phyloP scores from a whole-genome alignment of 805 yeast species.

The Candida peoriensis region DNA sequence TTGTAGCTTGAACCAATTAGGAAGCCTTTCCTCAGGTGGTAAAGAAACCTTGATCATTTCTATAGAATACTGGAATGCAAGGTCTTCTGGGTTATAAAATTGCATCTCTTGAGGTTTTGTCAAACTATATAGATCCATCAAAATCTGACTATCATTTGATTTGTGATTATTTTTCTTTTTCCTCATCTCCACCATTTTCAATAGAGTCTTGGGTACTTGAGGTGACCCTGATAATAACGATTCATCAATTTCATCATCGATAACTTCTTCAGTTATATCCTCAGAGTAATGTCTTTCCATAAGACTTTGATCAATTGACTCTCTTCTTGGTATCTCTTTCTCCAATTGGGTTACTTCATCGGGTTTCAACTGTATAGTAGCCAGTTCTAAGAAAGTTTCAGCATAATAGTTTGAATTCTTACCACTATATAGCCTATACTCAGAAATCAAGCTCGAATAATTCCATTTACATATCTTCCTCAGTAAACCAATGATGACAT shows the following conservation, averaged over 20 bases:
- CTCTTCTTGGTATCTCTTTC: slow-evolving; percentile 2
- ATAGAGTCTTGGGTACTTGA: slow-evolving; percentile 58
- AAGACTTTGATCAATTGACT: slow-evolving; percentile 23
- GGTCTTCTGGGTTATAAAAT: slow-evolving; percentile 17
- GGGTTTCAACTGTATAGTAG: slow-evolving; percentile 44
- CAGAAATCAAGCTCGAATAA: slow-evolving; percentile 76
- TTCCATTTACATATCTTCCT: slow-evolving; percentile 88
- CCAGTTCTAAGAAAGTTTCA: slow-evolving; percentile 75
- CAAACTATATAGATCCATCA: slow-evolving; percentile 5
- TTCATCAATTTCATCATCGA: slow-evolving; percentile 21
- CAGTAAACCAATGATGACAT: slow-evolving; percentile 73
- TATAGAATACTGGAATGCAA: slow-evolving; percentile 13
- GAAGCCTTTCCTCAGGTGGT: slow-evolving; percentile 62
- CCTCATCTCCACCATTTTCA: slow-evolving; percentile 46
- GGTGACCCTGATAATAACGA: slow-evolving; percentile 52
- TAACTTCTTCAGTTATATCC: slow-evolving; percentile 12
- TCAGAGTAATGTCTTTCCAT: slow-evolving; percentile 12
- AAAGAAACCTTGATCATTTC: slow-evolving; percentile 23
- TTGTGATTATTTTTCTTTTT: slow-evolving; percentile 28
- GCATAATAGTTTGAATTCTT: slow-evolving; percentile 71
- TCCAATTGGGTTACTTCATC: slow-evolving; percentile 1
- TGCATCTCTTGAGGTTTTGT: slow-evolving; percentile 8
- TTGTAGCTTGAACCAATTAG: slow-evolving; percentile 68
- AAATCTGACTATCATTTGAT: slow-evolving; percentile 3
- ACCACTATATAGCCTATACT: slow-evolving; percentile 74